Conservation (phyloP, 202 grass and related monocot genomes). For the Schoenoplectus tabernaemontani region DNA sequence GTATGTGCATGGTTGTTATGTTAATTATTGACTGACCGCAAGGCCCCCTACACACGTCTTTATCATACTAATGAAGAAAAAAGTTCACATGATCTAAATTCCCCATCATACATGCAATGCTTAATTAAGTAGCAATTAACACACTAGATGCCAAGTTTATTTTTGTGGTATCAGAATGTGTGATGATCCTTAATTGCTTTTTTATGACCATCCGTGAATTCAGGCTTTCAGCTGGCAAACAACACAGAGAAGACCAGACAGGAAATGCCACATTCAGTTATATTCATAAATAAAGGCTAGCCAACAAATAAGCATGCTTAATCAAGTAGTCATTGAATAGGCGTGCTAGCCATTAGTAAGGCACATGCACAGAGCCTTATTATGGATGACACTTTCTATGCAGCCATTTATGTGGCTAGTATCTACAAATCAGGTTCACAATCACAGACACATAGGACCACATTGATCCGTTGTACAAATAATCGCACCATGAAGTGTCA, state of each 20-base stretch:
- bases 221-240: neutral
- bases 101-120: neutral
- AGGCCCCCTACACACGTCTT: neutral
- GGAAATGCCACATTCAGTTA: neutral
- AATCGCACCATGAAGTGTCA: slow-evolving; percentile 8
- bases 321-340: slow-evolving; percentile 10
- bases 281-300: slow-evolving; percentile 12
- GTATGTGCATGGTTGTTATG: neutral
- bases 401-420: slow-evolving; percentile 4
- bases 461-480: neutral
- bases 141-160: neutral
- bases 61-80: slow-evolving; percentile 3
- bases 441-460: neutral
- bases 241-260: neutral
- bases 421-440: neutral
- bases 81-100: neutral
- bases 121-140: neutral
- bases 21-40: slow-evolving; percentile 4
- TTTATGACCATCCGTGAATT: neutral
- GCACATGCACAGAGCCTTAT: neutral
- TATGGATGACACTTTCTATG: neutral
- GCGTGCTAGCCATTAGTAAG: slow-evolving; percentile 12
- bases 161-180: neutral
- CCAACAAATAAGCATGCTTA: slow-evolving; percentile 20
- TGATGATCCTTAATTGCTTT: neutral